A percentile compares a stretch with the other conserved stretches of the same genome.
Conservation (phyloP, 768 basidiomycete genomes). For the Kwoniella europaea region DNA sequence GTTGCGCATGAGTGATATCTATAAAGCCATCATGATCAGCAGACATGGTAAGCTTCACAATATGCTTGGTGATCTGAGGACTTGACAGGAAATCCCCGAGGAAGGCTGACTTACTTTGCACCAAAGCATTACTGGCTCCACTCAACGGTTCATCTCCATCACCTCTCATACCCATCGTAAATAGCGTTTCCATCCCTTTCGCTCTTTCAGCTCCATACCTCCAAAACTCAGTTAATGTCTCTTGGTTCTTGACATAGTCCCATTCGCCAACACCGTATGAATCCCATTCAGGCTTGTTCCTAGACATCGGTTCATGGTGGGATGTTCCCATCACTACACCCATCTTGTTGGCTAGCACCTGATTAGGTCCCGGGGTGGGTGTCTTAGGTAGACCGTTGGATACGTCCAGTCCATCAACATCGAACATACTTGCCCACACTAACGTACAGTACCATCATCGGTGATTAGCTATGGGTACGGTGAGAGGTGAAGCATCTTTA, state of each 20-base stretch:
- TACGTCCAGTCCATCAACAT: conserved; percentile 29
- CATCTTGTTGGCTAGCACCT: conserved; percentile 68
- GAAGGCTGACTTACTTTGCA: conserved; percentile 59
- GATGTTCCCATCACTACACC: conserved; percentile 75
- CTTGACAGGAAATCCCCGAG: neutral
- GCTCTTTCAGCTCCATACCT: conserved; percentile 67
- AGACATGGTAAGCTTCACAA: too few relatives aligned
- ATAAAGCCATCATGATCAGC: neutral
- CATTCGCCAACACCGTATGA: conserved; percentile 66
- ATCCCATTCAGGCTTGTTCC: conserved; percentile 70
- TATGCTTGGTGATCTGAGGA: too few relatives aligned
- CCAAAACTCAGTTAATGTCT: conserved; percentile 69
- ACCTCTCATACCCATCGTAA: conserved; percentile 72
- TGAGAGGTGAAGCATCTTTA: too few relatives aligned
- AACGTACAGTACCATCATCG: neutral
- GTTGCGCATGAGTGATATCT: conserved; percentile 68
- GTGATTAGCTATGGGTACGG: neutral
- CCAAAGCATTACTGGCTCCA: conserved; percentile 45
- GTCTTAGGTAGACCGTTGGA: conserved; percentile 62
- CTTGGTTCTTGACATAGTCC: conserved; percentile 65
- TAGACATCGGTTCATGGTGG: conserved; percentile 77
- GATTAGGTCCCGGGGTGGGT: conserved; percentile 67
- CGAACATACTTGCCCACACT: conserved; percentile 45
- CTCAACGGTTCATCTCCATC: conserved; percentile 57
- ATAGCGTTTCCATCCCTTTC: conserved; percentile 68